These are phyloP conservation scores for Parathielavia appendiculata DNA, from an alignment of 495 filamentous ascomycete species.

Conservation along the genomic window DNA sequence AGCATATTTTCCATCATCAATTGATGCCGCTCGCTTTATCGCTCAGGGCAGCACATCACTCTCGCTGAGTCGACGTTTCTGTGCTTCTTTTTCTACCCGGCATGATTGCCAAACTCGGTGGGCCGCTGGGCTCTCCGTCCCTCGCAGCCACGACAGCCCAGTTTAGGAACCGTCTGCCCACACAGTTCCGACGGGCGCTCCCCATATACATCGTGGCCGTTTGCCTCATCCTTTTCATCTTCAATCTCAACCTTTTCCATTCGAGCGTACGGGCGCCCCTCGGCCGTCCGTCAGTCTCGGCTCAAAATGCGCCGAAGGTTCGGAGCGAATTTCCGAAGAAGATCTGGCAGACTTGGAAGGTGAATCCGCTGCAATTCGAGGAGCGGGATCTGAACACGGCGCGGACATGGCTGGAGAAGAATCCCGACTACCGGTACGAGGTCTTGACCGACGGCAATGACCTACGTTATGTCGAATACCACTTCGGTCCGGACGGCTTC, in stretches of 20 bases:
- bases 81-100: constrained; percentile 11
- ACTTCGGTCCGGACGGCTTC: constrained; percentile 53
- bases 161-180: constrained; percentile 35
- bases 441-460: constrained; percentile 60
- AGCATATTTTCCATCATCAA: constrained; percentile 13
- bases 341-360: constrained; percentile 68
- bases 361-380: constrained; percentile 53
- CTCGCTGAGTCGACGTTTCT: constrained; percentile 3
- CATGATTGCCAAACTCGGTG: constrained; percentile 38
- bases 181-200: constrained; percentile 34
- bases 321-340: constrained; percentile 32
- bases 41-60: constrained; percentile 9
- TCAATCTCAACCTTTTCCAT: constrained; percentile 40
- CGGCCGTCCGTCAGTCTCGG: neutral
- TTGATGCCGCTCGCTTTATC: constrained; percentile 21
- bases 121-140: constrained; percentile 36
- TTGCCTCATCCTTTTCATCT: constrained; percentile 37
- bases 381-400: constrained; percentile 49
- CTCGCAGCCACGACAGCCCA: constrained; percentile 34
- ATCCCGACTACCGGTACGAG: constrained; percentile 58
- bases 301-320: constrained; percentile 8
- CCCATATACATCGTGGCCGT: constrained; percentile 34
- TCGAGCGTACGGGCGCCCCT: constrained; percentile 20
- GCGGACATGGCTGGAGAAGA: constrained; percentile 53
- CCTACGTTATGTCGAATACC: constrained; percentile 52